These are phyloP conservation scores for Suillus hirtellus DNA, from an alignment of 768 basidiomycete species.

Conservation along the genomic window DNA sequence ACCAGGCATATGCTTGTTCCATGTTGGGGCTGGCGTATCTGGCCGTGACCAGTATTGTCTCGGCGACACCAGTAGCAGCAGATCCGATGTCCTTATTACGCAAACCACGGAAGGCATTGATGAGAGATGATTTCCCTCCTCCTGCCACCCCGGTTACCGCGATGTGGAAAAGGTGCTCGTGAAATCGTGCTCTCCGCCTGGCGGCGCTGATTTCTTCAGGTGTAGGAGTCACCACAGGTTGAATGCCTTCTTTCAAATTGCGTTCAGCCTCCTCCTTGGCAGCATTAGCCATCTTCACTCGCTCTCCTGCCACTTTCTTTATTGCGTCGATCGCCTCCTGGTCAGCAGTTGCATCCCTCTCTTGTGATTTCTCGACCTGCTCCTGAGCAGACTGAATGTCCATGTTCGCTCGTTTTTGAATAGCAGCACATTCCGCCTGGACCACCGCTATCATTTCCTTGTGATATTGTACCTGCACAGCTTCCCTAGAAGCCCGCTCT, in stretches of 20 bases:
- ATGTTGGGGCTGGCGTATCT: constrained; percentile 23
- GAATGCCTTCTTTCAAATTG: constrained; percentile 25
- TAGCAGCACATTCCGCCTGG: not conserved
- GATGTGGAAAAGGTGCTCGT: constrained; percentile 30
- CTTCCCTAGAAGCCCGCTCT: too few species aligned
- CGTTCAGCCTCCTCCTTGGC: constrained; percentile 4
- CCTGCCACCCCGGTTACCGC: constrained; percentile 35
- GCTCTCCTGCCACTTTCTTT: constrained; percentile 17
- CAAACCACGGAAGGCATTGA: constrained; percentile 37
- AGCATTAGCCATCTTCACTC: constrained; percentile 1
- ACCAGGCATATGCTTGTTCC: constrained; percentile 30
- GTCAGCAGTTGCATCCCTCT: constrained; percentile 7
- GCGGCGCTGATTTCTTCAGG: constrained; percentile 18
- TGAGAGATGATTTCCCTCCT: constrained; percentile 38
- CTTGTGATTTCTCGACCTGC: too few species aligned
- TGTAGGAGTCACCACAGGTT: constrained; percentile 28
- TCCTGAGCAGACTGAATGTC: constrained; percentile 15
- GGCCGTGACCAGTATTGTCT: constrained; percentile 28
- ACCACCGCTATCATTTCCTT: too few species aligned
- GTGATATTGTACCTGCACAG: too few species aligned
- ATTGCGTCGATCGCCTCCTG: constrained; percentile 14
- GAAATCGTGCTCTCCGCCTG: constrained; percentile 19
- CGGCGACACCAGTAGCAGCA: constrained; percentile 31
- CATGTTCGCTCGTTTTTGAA: constrained; percentile 14
- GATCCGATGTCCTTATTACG: constrained; percentile 17